Evolutionary conservation across 208 protist genomes (phyloP), one percentile per base, ranked within the genome.

Genomic region (Crithidia fasciculata): DNA sequence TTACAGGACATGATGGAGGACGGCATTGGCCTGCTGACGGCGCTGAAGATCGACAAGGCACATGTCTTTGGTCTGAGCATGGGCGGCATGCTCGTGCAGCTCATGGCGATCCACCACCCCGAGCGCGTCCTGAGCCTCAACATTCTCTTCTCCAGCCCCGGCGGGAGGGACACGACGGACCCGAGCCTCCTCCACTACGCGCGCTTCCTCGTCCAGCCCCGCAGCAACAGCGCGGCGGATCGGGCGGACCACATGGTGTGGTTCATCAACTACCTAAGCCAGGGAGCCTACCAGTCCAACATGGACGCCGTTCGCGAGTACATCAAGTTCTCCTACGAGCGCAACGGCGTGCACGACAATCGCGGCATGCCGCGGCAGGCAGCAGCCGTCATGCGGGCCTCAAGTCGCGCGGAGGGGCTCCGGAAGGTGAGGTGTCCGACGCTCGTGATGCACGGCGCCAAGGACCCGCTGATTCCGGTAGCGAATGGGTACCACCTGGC

Each of bases 51-150:
- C 47, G n/a, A 69, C 15, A 68, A 82, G 50, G 89, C 86, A 10
- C 89, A 94, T 69, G 40, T 94, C n/a, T 73, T 94, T 41, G 91
- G 89, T 16, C 50, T 78, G 49, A 89, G 82, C 50, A 94, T 96
- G 85, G 91, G 91, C 36, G 91, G 89, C 39, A 92, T 94, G 88
- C 89, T 96, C 68, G 87, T 76, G 50, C 91, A 96, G 74, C 70
- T 83, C 43, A 82, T 94, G 68, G 82, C 82, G 5, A 89, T 93
- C 62, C 61, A 77, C 55, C 75, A 86, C 54, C 84, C 86, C 2
- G 74, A 84, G 37, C 82, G 82, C 59, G 86, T 93, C 40, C 76
- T 78, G 18, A 88, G 80, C 58, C 77, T 96, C 7, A 89, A 63
- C 50, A 76, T 92, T 41, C 71, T 89, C 68, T 87, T 80, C 55